Conservation (phyloP, 164 flowering plant genomes). For the Stephania yunnanensis region DNA sequence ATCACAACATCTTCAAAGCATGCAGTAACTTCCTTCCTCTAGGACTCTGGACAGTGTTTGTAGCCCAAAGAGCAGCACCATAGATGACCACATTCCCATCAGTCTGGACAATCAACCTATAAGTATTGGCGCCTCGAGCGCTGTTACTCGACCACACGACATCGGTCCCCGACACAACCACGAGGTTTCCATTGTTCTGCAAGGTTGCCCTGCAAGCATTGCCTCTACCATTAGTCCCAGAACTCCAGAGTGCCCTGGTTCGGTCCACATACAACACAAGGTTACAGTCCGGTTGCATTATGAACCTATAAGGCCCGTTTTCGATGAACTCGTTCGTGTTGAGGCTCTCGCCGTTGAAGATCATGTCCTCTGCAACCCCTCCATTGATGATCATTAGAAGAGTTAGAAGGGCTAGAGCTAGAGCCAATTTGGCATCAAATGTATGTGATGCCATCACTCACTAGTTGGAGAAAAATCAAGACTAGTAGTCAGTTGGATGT, state of each 20-base stretch:
- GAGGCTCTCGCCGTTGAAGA: conserved; percentile 20
- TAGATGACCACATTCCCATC: conserved; percentile 30
- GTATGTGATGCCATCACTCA: background rate
- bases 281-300: conserved; percentile 19
- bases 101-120: conserved; percentile 22
- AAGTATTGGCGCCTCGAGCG: conserved; percentile 16
- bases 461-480: background rate
- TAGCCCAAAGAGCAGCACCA: conserved; percentile 29
- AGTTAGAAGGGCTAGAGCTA: background rate
- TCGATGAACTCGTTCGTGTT: conserved; percentile 15
- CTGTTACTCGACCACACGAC: conserved; percentile 20
- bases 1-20: background rate
- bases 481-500: background rate
- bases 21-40: conserved; percentile 7
- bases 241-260: conserved; percentile 13
- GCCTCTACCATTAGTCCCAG: conserved; percentile 15
- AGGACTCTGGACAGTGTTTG: conserved; percentile 18
- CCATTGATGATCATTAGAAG: background rate
- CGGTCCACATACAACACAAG: conserved; percentile 20
- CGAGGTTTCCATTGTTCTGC: conserved; percentile 16
- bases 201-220: conserved; percentile 7
- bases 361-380: conserved; percentile 9
- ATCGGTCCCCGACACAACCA: conserved; percentile 9
- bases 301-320: conserved; percentile 21
- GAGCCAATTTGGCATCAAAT: background rate